Conservation (phyloP, 2,329 filamentous ascomycete species). For the Aspergillus pseudotamarii region DNA sequence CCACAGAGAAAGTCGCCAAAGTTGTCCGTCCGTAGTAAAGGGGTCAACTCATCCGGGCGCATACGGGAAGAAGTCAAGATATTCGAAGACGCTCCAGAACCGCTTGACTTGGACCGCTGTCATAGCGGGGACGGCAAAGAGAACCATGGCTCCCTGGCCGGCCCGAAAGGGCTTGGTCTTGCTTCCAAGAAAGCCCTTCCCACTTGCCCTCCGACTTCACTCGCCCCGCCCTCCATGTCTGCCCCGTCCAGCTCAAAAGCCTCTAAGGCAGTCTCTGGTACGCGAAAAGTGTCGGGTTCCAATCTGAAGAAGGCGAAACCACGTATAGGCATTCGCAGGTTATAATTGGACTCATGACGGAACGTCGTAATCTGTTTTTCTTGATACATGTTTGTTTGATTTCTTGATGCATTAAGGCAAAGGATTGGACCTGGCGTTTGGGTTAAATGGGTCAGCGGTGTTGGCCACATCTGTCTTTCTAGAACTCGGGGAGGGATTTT, state of each 20-base stretch:
- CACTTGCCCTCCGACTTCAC: slow-evolving; percentile 5
- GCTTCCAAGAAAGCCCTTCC: neutral
- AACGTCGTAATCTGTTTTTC: neutral
- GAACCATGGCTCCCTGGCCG: slow-evolving; percentile 21
- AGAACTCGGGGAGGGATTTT: neutral
- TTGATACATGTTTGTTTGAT: neutral
- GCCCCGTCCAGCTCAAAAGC: slow-evolving; percentile 19
- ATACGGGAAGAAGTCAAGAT: slow-evolving; percentile 34
- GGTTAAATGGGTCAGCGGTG: neutral
- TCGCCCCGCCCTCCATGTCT: slow-evolving; percentile 9
- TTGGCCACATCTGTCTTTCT: neutral
- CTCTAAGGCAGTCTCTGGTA: slow-evolving; percentile 19
- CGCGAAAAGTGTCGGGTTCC: slow-evolving; percentile 28
- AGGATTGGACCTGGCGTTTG: neutral
- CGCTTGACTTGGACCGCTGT: slow-evolving; percentile 16
- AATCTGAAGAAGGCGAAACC: slow-evolving; percentile 33
- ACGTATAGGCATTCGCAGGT: slow-evolving; percentile 38
- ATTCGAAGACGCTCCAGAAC: slow-evolving; percentile 34
- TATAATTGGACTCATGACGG: slow-evolving; percentile 25
- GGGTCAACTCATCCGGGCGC: slow-evolving; percentile 27
- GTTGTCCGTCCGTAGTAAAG: slow-evolving; percentile 28
- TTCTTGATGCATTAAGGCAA: neutral
- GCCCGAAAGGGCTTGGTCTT: slow-evolving; percentile 18
- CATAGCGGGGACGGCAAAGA: slow-evolving; percentile 28
- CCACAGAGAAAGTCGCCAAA: slow-evolving; percentile 41